Base-by-base conservation (phyloP, 768 basidiomycete species). In the Serendipita sp. region DNA sequence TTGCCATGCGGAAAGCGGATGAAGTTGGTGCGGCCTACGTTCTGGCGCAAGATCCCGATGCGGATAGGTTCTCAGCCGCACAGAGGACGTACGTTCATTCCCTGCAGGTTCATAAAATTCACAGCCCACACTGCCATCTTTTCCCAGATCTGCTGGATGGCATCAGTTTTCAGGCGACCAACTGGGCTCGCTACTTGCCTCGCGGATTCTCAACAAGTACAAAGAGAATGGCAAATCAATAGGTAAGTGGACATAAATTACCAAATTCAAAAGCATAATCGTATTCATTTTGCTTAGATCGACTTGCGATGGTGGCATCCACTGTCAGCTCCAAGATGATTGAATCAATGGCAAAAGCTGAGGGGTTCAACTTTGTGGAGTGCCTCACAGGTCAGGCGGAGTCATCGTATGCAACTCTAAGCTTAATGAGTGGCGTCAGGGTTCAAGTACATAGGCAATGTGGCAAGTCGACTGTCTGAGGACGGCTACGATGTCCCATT, bases 271-370 rank as follows among this genome's bases (percentile, higher is more conserved):
- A 16, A 41, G 7, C 63, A 64, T 18, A 16, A 23, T 41, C 46
- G 41, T 18, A 15, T 38, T 65, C 72, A 76, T 23, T 36, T 76
- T 52, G 48, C 13, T 13, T 30, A 75, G 80, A 81, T 3, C 85
- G 83, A 69, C 75, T 92, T 3, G 89, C 86, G 2, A 88, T 94
- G 83, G 85, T 92, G 3, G 89, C 88, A 3, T 91, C 91, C 1
- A 89, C 89, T 3, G 91, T 94, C 15, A 92, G 89, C 71, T 91
- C 89, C 13, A 92, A 89, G 74, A 90, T 94, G 90, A 74, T 93
- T 4, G 84, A 85, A 70, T 76, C 81, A 1, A 88, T 94, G 77
- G 90, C 91, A 0, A 70, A 75, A 36, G 71, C 71, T 3, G 91
- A 93, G 70, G 89, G 89, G 1, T 92, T 93, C 76, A 83, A 79